Base-by-base conservation (phyloP, 2,329 filamentous ascomycete genomes). In the Clarireedia homoeocarpa region DNA sequence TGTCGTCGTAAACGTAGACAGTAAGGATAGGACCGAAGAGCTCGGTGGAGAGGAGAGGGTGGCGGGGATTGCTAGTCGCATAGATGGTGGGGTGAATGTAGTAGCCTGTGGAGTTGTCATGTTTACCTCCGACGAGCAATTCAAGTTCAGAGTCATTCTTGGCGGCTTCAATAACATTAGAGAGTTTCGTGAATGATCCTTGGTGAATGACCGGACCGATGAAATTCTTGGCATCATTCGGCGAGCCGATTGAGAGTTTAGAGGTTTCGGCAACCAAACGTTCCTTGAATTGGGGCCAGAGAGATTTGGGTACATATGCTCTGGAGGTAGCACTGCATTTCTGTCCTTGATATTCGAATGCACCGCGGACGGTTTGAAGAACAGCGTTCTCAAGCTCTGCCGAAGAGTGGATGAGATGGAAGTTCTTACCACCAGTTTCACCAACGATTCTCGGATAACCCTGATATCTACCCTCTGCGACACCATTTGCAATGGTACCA, bases 391-490 rank as follows among this genome's bases (percentile, higher is more conserved):
- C 76, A 48, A 94, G 73, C 64, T 95, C 87, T 39, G 89, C 90
- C 3, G 83, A 85, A 48, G 77, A 75, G 75, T 95, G 89, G 30
- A 95, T 73, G 51, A 95, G 73, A 71, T 95, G 89, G 78, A 91
- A 95, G 77, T 95, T 95, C 82, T 95, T 95, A 70, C 90, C 90
- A 57, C 90, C 89, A 23, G 90, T 95, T 77, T 95, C 90, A 58
- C 89, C 90, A 3, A 95, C 89, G 61, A 95, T 88, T 64, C 90
- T 85, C 42, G 90, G 90, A 73, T 96, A 96, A 66, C 86, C 84
- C 60, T 79, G 78, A 75, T 95, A 97, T 56, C 83, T 86, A 61
- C 88, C 89, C 67, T 91, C 84, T 5, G 88, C 88, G 17, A 95
- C 85, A 36, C 88, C 89, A 60, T 81, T 77, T 10, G 89, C 88